Evolutionary conservation across 768 basidiomycete genomes (phyloP), one percentile per base, ranked within the genome.

Genomic region (Pisolithus sp.): DNA sequence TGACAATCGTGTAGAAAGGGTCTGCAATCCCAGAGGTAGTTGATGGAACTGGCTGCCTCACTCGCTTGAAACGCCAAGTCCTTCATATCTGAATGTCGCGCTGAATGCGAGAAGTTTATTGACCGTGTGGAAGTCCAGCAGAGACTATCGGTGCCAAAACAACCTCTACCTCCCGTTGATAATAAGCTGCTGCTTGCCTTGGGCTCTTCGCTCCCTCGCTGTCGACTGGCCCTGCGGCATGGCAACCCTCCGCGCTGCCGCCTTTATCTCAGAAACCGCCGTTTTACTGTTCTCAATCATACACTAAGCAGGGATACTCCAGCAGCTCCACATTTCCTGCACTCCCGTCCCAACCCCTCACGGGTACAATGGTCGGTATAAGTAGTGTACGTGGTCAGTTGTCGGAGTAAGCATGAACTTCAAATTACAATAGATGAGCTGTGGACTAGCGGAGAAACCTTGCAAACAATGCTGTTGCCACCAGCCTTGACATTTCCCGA

Each of bases 1-100:
- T 46, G 50, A 15, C 21, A 30, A 13, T 31, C 40, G 12, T 57
- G 56, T 64, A 93, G 89, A 10, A 94, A 93, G 65, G 95, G 94
- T 0, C 72, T 92, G 2, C 82, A 86, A 40, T 99, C 95, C 68
- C 97, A 99, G 65, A 76, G 74, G 6, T 90, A 94, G 56, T 76
- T 98, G 13, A 77, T 74, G 0, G 81, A 82, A 17, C 68, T 94
- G 36, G 74, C 82, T 12, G 60, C 70, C 0, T 78, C 75, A 7
- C 76, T 97, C 5, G 71, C 76, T 36, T 67, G 74, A 4, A 83
- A 82, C 50, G 78, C 81, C 3, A 78, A 75, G 46, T 68, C 73
- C 0, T 96, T 86, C 61, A 72, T 91, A 7, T 69, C 76, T 0
- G 72, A 77, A 17, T 76, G 95, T 26, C 77, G 74, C 7, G 68